Base-by-base conservation (phyloP, 1,284 basidiomycete species). In the Trichosporon sp. region DNA sequence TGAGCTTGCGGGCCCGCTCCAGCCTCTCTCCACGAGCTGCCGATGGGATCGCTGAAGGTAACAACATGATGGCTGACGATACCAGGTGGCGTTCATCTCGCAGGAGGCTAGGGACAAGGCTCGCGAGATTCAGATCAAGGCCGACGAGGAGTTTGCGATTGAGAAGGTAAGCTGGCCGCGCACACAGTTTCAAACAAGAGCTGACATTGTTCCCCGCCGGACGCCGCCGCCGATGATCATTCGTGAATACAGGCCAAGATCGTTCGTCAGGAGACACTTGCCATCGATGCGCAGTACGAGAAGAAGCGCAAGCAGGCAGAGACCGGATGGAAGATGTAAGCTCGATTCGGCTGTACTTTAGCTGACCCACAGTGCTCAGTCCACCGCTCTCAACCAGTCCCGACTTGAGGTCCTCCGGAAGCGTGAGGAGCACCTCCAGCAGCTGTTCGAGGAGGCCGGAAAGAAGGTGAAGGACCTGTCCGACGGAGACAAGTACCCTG, bases 31-130 rank as follows among this genome's bases (percentile, higher is more conserved):
- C 27, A 14, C 16, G 40, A 59, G 8, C 16, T 19, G 34, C 25
- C 56, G 56, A n/a, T 19, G 31, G 5, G 19, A 44, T 44, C 19
- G 40, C 40, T 44, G 40, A 16, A 9, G 19, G 16, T 21, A 6
- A 10, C 23, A 21, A n/a, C 40, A 44, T 8, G 19, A 5, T 11
- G 6, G 59, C 61, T 65, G 6, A 63, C 60, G 11, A 31, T 54
- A 3, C n/a, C 70, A 95, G 92, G 91, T 95, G 59, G 88, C 91
- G 65, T 96, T 95, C 84, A 96, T 96, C 85, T 93, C 91, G 81
- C 94, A 96, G 80, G 94, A 97, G 81, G 94, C 94, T 2, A 82
- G 91, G 70, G 95, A 97, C 83, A 97, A 97, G 81, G 93, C 92
- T 0, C 85, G 95, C n/a, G 94, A 97, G 82, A 92, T 97, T 71